phyloP scores from a whole-genome alignment of 225 moss, liverwort and hornwort genomes.

The Neckera pumila region DNA sequence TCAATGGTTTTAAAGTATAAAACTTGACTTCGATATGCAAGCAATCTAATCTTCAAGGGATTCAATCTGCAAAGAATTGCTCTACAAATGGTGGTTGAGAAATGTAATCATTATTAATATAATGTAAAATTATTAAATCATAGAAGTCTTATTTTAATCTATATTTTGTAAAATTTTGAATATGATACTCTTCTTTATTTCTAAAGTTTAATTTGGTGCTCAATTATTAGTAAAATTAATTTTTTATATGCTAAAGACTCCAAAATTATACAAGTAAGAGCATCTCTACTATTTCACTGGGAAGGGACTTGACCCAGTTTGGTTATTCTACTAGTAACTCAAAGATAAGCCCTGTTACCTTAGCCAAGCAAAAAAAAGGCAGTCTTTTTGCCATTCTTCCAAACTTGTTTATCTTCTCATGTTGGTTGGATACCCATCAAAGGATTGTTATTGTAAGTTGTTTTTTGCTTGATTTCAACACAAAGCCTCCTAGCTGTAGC shows the following conservation, averaged over 20 bases:
- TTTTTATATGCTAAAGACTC: neutral
- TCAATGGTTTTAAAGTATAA: neutral
- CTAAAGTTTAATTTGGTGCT: neutral
- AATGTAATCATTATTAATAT: no score
- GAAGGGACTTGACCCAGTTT: no score
- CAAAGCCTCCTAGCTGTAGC: accelerated
- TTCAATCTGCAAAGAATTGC: neutral
- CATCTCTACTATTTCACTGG: accelerated
- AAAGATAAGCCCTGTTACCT: accelerated
- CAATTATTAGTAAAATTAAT: neutral
- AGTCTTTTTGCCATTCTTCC: neutral
- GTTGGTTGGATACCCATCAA: accelerated
- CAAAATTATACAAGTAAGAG: neutral
- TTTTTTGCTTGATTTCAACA: no score
- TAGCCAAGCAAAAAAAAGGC: no score
- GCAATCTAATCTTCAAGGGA: neutral
- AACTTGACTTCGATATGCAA: neutral
- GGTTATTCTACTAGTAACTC: no score
- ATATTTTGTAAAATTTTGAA: neutral
- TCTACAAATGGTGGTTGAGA: neutral
- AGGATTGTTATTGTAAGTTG: no score
- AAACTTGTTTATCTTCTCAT: no score
- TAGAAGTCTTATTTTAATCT: neutral
- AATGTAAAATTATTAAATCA: neutral
- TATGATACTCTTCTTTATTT: neutral